phyloP scores from a whole-genome alignment of 345 rosid genomes.

The Acer negundo region DNA sequence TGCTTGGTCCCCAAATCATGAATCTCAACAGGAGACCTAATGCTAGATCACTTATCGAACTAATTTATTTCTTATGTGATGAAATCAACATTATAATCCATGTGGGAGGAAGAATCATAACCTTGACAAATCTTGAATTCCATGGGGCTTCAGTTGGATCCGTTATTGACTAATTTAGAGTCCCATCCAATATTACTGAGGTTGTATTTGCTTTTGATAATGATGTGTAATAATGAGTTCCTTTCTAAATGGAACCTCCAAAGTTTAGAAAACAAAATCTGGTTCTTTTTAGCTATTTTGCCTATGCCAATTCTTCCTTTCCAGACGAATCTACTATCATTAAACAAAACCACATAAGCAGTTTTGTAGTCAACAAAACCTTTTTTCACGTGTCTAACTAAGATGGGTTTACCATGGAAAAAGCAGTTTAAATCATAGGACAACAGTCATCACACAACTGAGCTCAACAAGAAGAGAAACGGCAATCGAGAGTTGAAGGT shows the following conservation, averaged over 20 bases:
- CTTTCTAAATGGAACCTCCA: neutral
- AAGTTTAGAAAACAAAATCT: neutral
- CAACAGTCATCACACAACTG: neutral
- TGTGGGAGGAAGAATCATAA: neutral
- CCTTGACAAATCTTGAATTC: neutral
- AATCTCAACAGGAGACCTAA: neutral
- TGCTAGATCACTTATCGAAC: neutral
- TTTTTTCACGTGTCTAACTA: too few relatives aligned
- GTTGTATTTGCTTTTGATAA: neutral
- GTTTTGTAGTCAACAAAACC: too few relatives aligned
- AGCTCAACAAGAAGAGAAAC: neutral
- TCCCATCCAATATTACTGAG: neutral
- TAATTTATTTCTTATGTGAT: neutral
- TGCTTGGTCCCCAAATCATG: neutral
- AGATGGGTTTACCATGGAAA: too few relatives aligned
- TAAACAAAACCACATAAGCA: too few relatives aligned
- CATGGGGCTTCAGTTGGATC: neutral
- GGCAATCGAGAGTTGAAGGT: neutral
- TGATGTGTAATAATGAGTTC: neutral
- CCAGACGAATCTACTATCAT: too few relatives aligned
- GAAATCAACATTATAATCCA: neutral
- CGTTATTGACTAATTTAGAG: neutral
- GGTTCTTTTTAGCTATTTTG: neutral
- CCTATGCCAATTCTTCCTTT: neutral
- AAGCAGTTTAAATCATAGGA: neutral